Conservation (phyloP, 2,329 filamentous ascomycete genomes). For the Microdochium nivale region DNA sequence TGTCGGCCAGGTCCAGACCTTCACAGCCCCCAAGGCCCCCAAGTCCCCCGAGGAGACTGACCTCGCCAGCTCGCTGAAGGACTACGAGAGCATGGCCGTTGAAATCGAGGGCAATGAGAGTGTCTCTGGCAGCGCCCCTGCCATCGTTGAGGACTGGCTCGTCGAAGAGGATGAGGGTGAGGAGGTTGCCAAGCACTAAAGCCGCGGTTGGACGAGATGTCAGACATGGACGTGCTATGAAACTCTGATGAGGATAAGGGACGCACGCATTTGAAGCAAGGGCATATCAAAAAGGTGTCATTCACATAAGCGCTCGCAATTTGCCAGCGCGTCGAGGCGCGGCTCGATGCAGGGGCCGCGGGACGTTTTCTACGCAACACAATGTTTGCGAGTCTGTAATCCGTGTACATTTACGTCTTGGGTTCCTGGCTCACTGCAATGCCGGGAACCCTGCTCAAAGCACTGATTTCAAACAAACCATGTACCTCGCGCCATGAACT, state of each 20-base stretch:
- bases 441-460: not conserved
- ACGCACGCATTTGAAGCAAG: too few relatives aligned
- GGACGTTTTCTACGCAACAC: not conserved
- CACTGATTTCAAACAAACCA: not conserved
- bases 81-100: conserved; percentile 89
- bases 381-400: conserved; percentile 14
- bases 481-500: not conserved
- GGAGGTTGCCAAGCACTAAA: conserved; percentile 40
- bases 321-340: not conserved
- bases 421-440: conserved; percentile 8
- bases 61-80: conserved; percentile 82
- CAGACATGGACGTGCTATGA: not conserved
- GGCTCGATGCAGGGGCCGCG: not conserved
- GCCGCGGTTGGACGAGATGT: not conserved
- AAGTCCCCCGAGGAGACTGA: conserved; percentile 88
- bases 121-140: conserved; percentile 47
- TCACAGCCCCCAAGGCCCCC: conserved; percentile 71
- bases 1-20: conserved; percentile 86
- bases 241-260: not conserved
- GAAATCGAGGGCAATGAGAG: conserved; percentile 85
- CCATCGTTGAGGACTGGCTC: conserved; percentile 65
- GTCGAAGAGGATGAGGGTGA: conserved; percentile 66
- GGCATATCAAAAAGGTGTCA: not conserved
- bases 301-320: not conserved
- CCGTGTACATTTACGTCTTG: conserved; percentile 30